phyloP scores from a whole-genome alignment of 345 rosid species.

The Salix viminalis region DNA sequence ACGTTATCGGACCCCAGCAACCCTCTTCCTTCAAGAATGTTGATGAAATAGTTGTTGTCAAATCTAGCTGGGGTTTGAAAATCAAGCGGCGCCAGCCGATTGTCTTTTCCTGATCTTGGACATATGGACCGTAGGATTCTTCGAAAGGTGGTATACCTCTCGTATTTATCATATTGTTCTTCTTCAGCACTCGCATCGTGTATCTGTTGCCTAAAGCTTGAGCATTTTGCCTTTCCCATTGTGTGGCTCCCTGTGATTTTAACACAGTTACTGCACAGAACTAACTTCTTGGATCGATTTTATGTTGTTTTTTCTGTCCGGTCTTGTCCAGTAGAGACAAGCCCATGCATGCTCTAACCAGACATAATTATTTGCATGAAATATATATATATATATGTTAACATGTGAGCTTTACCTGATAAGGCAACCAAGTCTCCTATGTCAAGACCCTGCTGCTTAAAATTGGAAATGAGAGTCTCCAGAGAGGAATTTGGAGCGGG shows the following conservation, averaged over 20 bases:
- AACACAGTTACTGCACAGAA: too few species aligned
- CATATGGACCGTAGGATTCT: slow-evolving; percentile 52
- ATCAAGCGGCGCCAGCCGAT: slow-evolving; percentile 54
- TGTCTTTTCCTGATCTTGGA: slow-evolving; percentile 44
- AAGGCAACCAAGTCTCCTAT: slow-evolving; percentile 58
- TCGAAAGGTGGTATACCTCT: slow-evolving; percentile 47
- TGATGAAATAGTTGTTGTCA: slow-evolving; percentile 66
- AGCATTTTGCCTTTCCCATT: slow-evolving; percentile 68
- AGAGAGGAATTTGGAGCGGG: slow-evolving; percentile 78
- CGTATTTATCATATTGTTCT: slow-evolving; percentile 42
- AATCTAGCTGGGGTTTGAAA: slow-evolving; percentile 47
- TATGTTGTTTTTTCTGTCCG: too few species aligned
- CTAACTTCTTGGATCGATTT: too few species aligned
- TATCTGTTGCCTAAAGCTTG: slow-evolving; percentile 61
- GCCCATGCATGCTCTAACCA: too few species aligned
- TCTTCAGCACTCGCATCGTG: slow-evolving; percentile 34
- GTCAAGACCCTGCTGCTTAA: slow-evolving; percentile 61
- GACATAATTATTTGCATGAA: too few species aligned
- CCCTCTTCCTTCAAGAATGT: slow-evolving; percentile 58
- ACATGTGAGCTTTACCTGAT: slow-evolving; percentile 36
- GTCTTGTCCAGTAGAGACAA: too few species aligned
- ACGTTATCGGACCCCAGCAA: slow-evolving; percentile 59
- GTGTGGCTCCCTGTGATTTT: slow-evolving; percentile 53
- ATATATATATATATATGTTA: too few species aligned
- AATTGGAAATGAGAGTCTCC: slow-evolving; percentile 50